Base-by-base conservation (phyloP, 345 rosid species). In the Gynandropsis gynandra region DNA sequence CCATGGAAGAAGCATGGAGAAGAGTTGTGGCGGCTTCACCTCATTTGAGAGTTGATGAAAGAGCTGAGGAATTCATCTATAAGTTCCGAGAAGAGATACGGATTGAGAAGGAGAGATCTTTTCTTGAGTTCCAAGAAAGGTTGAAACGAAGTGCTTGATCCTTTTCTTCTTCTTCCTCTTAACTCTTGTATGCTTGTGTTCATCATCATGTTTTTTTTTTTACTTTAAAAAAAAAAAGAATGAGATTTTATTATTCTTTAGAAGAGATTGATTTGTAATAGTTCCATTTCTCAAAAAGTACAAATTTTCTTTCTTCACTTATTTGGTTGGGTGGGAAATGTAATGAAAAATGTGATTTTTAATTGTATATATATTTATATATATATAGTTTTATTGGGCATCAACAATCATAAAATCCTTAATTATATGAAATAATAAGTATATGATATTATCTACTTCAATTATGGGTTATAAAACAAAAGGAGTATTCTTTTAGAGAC, bases 1-100 rank as follows among this genome's bases (percentile, higher is more conserved):
- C 73, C 4, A 55, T 89, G 36, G 97, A 89, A 50, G 95, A 89
- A 66, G 83, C 82, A 8, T 89, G 93, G 95, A 81, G 76, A 53
- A 78, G 76, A 45, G 72, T 79, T 14, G 84, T 89, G 35, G 87
- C 89, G 19, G 68, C 60, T 8, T 85, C 97, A 10, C 93, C 95
- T 0, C 93, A 81, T 61, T 55, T 83, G 27, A 70, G 85, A 55
- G 93, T 89, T 42, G 75, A 89, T 44, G 95, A 85, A 43, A 73
- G 84, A 65, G 97, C 97, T 8, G 95, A 85, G 4, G 97, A 89
- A 53, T 89, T 89, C 18, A 89, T 89, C 18, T 38, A 52, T 35
- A 80, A 81, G 66, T 76, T 85, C 59, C 76, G 56, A 50, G 72
- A 81, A 47, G 87, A 78, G 27, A 77, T 80, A 64, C 79, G 67